A percentile compares a stretch with the other conserved stretches of the same genome.
These are phyloP conservation scores for Euclidium syriacum DNA, from an alignment of 345 rosid genomes.

Conservation along the genomic window DNA sequence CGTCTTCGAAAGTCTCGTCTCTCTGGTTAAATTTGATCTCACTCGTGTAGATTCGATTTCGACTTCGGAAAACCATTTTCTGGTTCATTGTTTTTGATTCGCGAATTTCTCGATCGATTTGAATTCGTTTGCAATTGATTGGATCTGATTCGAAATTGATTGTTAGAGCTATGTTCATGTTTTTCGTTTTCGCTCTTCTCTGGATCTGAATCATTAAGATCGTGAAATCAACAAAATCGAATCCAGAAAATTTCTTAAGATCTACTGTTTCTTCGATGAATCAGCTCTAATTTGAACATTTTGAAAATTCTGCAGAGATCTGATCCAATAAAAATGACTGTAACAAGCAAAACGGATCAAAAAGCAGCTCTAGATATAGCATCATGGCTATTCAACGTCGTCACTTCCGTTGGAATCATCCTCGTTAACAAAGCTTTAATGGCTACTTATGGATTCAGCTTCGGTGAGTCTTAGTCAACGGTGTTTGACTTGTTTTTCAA, in stretches of 20 bases:
- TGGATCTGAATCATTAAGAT: slow-evolving; percentile 17
- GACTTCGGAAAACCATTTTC: background rate
- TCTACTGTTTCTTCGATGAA: background rate
- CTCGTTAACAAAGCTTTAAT: slow-evolving; percentile 93
- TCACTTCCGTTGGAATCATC: slow-evolving; percentile 96
- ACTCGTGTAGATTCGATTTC: background rate
- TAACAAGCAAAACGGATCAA: slow-evolving; percentile 63
- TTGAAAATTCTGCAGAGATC: slow-evolving; percentile 32
- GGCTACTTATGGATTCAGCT: slow-evolving; percentile 91
- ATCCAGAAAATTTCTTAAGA: slow-evolving; percentile 15
- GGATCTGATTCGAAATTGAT: slow-evolving; percentile 16
- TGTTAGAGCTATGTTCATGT: background rate
- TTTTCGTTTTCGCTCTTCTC: background rate
- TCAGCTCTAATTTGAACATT: slow-evolving; percentile 2
- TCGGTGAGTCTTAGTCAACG: slow-evolving; percentile 52
- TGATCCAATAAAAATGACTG: slow-evolving; percentile 42
- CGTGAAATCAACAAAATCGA: slow-evolving; percentile 7
- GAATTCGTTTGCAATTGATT: background rate
- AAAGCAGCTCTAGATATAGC: slow-evolving; percentile 83
- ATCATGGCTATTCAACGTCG: slow-evolving; percentile 96
- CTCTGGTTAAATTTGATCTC: background rate
- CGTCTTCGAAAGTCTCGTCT: background rate
- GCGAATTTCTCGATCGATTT: background rate
- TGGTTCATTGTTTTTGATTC: background rate
- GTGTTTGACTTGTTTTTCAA: slow-evolving; percentile 21